Evolutionary conservation across 257 asterid species (phyloP).

Genomic region (Fraxinus americana): DNA sequence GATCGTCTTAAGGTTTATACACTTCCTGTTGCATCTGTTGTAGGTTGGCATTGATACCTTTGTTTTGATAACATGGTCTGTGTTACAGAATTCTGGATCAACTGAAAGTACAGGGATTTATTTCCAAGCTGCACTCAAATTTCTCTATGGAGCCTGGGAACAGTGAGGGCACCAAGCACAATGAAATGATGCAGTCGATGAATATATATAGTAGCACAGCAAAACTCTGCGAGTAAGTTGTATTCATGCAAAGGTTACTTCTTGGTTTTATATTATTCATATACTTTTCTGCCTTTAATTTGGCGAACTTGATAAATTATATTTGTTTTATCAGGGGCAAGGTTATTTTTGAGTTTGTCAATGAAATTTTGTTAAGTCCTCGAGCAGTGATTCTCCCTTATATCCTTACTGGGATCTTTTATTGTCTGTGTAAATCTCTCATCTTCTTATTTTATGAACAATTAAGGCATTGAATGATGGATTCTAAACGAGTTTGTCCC

Average conservation of each 20-base stretch:
- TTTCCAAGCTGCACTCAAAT: constrained; percentile 93
- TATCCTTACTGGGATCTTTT: not conserved
- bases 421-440: too few relatives aligned
- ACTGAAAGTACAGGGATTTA: constrained; percentile 74
- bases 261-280: constrained; percentile 14
- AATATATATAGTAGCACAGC: constrained; percentile 94
- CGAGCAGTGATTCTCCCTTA: not conserved
- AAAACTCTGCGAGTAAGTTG: constrained; percentile 92
- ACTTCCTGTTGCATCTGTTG: constrained; percentile 24
- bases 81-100: constrained; percentile 77
- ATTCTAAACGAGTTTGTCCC: too few relatives aligned
- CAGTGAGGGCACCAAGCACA: constrained; percentile 68
- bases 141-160: constrained; percentile 89
- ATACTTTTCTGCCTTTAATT: constrained; percentile 12
- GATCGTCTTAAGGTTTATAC: constrained; percentile 83
- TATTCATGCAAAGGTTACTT: constrained; percentile 1
- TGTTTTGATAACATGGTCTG: constrained; percentile 18
- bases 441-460: too few relatives aligned
- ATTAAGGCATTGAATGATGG: too few relatives aligned
- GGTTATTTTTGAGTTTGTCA: not conserved
- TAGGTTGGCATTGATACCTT: constrained; percentile 9
- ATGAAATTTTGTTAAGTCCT: not conserved
- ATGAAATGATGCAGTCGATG: constrained; percentile 64
- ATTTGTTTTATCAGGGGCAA: not conserved
- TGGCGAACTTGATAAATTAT: not conserved